phyloP scores from a whole-genome alignment of 345 rosid species.

The Physaria fendleri region DNA sequence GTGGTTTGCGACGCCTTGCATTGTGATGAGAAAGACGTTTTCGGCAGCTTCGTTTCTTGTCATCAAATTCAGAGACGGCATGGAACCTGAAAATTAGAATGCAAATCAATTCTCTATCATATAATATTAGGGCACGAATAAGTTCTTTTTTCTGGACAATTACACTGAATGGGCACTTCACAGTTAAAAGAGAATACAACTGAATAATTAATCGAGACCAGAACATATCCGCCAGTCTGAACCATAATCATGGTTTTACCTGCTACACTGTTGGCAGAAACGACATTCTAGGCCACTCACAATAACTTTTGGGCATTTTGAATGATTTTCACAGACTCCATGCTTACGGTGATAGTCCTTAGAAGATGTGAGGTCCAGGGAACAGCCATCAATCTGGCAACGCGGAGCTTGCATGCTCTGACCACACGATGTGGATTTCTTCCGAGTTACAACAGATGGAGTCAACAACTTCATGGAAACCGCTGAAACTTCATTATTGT shows the following conservation, averaged over 20 bases:
- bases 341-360: slow-evolving; percentile 78
- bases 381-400: slow-evolving; percentile 81
- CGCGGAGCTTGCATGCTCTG: slow-evolving; percentile 45
- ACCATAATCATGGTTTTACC: slow-evolving; percentile 36
- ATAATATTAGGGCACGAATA: neutral
- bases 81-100: slow-evolving; percentile 55
- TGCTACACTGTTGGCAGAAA: slow-evolving; percentile 91
- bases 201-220: neutral
- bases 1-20: slow-evolving; percentile 95
- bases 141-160: neutral
- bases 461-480: slow-evolving; percentile 28
- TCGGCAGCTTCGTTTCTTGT: slow-evolving; percentile 90
- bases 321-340: slow-evolving; percentile 74
- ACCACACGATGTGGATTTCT: slow-evolving; percentile 54
- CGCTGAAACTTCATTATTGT: slow-evolving; percentile 41
- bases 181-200: neutral
- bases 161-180: neutral
- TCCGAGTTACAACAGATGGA: slow-evolving; percentile 42
- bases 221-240: neutral
- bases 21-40: slow-evolving; percentile 92
- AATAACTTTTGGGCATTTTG: slow-evolving; percentile 59
- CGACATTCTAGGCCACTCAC: slow-evolving; percentile 69
- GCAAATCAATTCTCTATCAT: neutral
- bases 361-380: slow-evolving; percentile 45
- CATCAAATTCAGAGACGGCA: slow-evolving; percentile 77